Percentiles rank a stretch among this genome's conserved stretches.
Conservation (phyloP, 129 eudicot genomes). For the Centella asiatica region DNA sequence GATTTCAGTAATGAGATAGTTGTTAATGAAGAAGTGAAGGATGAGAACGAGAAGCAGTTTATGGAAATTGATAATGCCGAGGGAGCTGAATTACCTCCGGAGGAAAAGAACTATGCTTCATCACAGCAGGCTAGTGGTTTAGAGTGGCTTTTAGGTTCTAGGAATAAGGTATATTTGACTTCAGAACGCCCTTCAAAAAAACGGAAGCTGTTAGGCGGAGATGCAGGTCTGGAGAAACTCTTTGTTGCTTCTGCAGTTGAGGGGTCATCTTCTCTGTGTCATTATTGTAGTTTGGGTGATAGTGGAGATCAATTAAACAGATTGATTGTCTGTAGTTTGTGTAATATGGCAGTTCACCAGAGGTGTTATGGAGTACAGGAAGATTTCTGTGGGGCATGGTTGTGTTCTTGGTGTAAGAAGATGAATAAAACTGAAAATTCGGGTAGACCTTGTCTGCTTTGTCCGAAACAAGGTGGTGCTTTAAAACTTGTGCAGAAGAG, state of each 20-base stretch:
- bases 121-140: conserved; percentile 49
- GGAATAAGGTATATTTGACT: conserved; percentile 64
- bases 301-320: conserved; percentile 59
- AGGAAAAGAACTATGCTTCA: conserved; percentile 14
- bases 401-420: conserved; percentile 85
- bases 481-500: conserved; percentile 39
- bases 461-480: conserved; percentile 80
- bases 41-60: conserved; percentile 23
- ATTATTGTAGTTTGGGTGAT: conserved; percentile 81
- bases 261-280: conserved; percentile 50
- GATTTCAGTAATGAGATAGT: not conserved
- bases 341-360: conserved; percentile 80
- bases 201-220: conserved; percentile 81
- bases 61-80: conserved; percentile 39
- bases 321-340: conserved; percentile 64
- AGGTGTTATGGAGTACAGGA: conserved; percentile 93
- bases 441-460: conserved; percentile 66
- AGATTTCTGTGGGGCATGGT: conserved; percentile 54
- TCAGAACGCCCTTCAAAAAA: conserved; percentile 86
- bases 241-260: conserved; percentile 75
- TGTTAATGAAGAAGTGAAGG: conserved; percentile 11
- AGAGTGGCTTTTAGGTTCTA: conserved; percentile 97
- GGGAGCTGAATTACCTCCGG: conserved; percentile 17
- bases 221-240: conserved; percentile 88
- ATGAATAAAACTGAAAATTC: conserved; percentile 21